phyloP scores from a whole-genome alignment of 352 stramenopile genomes.

The Globisporangium abappressorium region DNA sequence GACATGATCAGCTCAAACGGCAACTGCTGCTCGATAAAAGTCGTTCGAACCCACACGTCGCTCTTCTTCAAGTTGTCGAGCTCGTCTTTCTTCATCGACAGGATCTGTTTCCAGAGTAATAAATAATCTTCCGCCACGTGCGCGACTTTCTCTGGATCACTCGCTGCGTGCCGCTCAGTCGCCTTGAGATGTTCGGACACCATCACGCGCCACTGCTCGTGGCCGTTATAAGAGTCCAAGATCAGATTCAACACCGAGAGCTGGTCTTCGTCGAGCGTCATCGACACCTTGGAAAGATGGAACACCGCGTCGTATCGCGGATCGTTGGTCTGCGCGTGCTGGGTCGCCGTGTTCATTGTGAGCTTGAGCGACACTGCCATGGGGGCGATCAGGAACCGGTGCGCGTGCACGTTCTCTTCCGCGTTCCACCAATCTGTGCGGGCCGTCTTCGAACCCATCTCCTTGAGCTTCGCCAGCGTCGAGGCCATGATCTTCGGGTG shows the following conservation, averaged over 20 bases:
- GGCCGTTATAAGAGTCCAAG: slow-evolving; percentile 60
- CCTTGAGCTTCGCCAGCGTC: slow-evolving; percentile 71
- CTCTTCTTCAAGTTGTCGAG: slow-evolving; percentile 66
- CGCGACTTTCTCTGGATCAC: slow-evolving; percentile 37
- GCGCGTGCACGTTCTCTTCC: slow-evolving; percentile 62
- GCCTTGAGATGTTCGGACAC: slow-evolving; percentile 69
- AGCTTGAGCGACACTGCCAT: slow-evolving; percentile 84
- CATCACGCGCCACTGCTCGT: slow-evolving; percentile 74
- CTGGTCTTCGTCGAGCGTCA: slow-evolving; percentile 82
- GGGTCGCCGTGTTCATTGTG: slow-evolving; percentile 83
- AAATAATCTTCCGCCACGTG: slow-evolving; percentile 68
- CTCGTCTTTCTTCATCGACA: slow-evolving; percentile 58
- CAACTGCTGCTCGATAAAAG: slow-evolving; percentile 62
- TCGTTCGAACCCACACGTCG: slow-evolving; percentile 48
- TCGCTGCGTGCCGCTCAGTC: slow-evolving; percentile 46
- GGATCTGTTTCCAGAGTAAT: slow-evolving; percentile 60
- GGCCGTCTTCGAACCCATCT: slow-evolving; percentile 70
- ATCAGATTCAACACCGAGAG: slow-evolving; percentile 74
- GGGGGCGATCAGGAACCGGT: slow-evolving; percentile 80
- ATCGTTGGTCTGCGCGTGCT: slow-evolving; percentile 68
- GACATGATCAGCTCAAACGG: slow-evolving; percentile 75
- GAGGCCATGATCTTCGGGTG: slow-evolving; percentile 76
- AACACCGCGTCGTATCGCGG: slow-evolving; percentile 77
- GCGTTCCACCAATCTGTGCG: slow-evolving; percentile 76
- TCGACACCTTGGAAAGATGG: slow-evolving; percentile 73